Evolutionary conservation across 2,329 filamentous ascomycete species (phyloP).

Genomic region (Ophiostoma ulmi): DNA sequence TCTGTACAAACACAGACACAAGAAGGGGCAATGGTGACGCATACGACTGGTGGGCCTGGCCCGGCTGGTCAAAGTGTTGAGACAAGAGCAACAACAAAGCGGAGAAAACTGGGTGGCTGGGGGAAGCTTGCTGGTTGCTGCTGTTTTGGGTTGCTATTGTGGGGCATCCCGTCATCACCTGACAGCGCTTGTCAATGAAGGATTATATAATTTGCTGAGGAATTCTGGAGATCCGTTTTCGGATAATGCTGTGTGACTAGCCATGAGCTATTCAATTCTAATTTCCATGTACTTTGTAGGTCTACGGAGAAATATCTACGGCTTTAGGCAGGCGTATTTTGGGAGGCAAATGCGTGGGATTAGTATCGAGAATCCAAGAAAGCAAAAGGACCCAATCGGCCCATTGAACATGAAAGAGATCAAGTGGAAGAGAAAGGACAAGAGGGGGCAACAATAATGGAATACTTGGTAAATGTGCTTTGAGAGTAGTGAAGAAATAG

Average conservation of each 20-base stretch:
- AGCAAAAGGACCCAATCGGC: background rate
- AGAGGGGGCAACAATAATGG: background rate
- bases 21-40: slow-evolving; percentile 18
- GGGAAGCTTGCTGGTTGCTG: background rate
- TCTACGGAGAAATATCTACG: background rate
- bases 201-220: background rate
- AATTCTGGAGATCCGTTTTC: background rate
- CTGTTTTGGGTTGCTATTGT: background rate
- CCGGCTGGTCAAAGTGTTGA: background rate
- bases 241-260: background rate
- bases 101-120: slow-evolving; percentile 21
- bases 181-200: background rate
- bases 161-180: background rate
- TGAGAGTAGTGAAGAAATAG: too few species aligned
- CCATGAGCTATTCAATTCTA: too few species aligned
- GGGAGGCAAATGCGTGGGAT: background rate
- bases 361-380: background rate
- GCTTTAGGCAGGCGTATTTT: background rate
- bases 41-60: slow-evolving; percentile 16
- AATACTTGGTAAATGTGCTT: background rate
- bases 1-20: background rate
- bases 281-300: background rate
- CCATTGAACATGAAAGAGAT: background rate
- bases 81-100: slow-evolving; percentile 11
- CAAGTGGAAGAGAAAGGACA: background rate